These are phyloP conservation scores for Sclerotinia nivalis DNA, from an alignment of 2,329 filamentous ascomycete species.

Conservation along the genomic window DNA sequence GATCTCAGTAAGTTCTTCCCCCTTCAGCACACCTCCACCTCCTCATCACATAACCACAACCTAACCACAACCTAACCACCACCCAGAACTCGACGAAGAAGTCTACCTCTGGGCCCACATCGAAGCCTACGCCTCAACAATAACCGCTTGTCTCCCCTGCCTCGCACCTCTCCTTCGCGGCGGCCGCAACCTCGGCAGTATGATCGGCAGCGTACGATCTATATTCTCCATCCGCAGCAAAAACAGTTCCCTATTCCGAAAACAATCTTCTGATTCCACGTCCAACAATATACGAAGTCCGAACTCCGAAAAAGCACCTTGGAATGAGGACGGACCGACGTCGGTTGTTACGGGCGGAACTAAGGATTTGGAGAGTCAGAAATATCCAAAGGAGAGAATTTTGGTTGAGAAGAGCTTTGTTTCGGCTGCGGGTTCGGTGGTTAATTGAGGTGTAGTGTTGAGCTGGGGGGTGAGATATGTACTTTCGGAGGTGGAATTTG, in stretches of 20 bases:
- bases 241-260: not conserved
- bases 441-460: not conserved
- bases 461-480: not conserved
- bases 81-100: slow-evolving; percentile 7
- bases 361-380: slow-evolving; percentile 8
- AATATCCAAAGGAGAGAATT: not conserved
- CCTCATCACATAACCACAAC: not conserved
- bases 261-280: not conserved
- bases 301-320: not conserved
- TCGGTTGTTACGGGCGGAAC: not conserved
- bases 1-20: slow-evolving; percentile 7
- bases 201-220: slow-evolving; percentile 13
- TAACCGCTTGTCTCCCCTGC: slow-evolving; percentile 13
- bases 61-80: not conserved
- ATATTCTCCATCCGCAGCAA: slow-evolving; percentile 14
- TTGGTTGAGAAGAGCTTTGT: slow-evolving; percentile 10
- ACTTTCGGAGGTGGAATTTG: not conserved
- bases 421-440: slow-evolving; percentile 3
- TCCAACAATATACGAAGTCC: slow-evolving; percentile 4
- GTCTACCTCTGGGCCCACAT: slow-evolving; percentile 19
- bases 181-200: slow-evolving; percentile 4
- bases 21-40: not conserved
- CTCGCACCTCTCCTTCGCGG: slow-evolving; percentile 15
- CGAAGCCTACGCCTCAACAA: slow-evolving; percentile 9
- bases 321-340: not conserved